Evolutionary conservation across 768 basidiomycete genomes (phyloP), one percentile per base, ranked within the genome.

Genomic region (Panaeolus papilionaceus): DNA sequence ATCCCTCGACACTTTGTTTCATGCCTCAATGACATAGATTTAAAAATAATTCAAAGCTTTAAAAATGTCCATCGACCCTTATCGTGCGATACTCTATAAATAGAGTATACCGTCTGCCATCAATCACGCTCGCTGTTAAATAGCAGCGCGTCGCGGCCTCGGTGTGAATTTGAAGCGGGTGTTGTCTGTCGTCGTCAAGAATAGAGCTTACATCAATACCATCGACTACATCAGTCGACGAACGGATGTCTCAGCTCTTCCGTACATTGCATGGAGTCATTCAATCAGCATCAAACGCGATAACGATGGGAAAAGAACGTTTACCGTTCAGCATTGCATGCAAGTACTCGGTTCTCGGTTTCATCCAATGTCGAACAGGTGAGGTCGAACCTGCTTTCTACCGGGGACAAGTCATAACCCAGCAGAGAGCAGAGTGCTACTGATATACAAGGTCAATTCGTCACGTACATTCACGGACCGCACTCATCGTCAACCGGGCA

Each of bases 1-100:
- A 51, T 3, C 4, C 54, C 26, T 33, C 26, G 54, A 58, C 54
- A 58, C 11, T 58, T 58, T 58, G 28, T 58, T 58, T 58, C 54
- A 58, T 23, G 7, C 54, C 33, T 33, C 14, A 33, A 28, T 58
- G 26, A 58, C 14, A 28, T 58, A 26, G 54, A 58, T 33, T 58
- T 58, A 58, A 58, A 49, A 58, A 28, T 58, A 58, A 58, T 33
- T 16, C 16, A 14, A 58, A 7, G 33, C 10, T 28, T 4, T 58
- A 58, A 33, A 58, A 58, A 14, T 33, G 33, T 16, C 54, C 54
- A 47, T 20, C 18, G 40, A 11, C 40, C 40, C 16, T 11, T 42
- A 10, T 4, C 16, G 40, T 45, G 16, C 16, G 7, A 45, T n/a
- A 11, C 45, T 45, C 16, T 16, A 40, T 40, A 40, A 11, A 40